Percentiles rank a stretch among this genome's conserved stretches.
These are phyloP conservation scores for Rhodotorula sp. DNA, from an alignment of 1,284 basidiomycete genomes.

Conservation along the genomic window DNA sequence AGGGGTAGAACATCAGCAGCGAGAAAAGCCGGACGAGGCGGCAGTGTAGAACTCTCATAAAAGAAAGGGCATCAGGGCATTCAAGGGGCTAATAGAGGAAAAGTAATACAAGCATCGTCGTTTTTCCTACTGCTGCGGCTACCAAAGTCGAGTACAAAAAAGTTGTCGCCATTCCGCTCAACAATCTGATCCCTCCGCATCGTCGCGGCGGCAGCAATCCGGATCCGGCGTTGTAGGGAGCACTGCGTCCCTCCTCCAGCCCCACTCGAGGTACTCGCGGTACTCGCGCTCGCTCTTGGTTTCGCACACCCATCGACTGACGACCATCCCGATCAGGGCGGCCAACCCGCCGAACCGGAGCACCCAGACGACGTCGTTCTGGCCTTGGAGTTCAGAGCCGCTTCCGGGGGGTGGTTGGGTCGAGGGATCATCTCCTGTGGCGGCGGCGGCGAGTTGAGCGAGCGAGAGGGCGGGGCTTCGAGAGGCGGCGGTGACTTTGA, in stretches of 20 bases:
- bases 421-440: neutral
- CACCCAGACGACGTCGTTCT: conserved; percentile 50
- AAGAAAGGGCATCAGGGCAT: no score
- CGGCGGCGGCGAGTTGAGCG: neutral
- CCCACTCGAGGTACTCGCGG: neutral
- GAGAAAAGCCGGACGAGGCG: no score
- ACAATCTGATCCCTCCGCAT: neutral
- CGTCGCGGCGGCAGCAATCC: neutral
- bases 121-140: no score
- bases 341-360: conserved; percentile 49
- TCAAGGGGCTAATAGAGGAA: no score
- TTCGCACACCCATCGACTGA: conserved; percentile 40
- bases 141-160: no score
- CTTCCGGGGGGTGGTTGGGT: no score
- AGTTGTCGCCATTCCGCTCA: neutral
- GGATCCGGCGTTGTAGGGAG: neutral
- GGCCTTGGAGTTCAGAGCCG: neutral
- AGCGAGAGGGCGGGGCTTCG: neutral
- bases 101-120: no score
- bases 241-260: neutral
- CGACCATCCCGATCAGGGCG: conserved; percentile 45
- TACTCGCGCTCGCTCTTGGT: conserved; percentile 13
- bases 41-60: neutral
- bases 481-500: conserved; percentile 36
- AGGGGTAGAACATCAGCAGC: neutral